Percentiles rank a stretch among this genome's conserved stretches.
Evolutionary conservation across 208 protist species (phyloP).

Genomic region (Leishmania tarentolae): DNA sequence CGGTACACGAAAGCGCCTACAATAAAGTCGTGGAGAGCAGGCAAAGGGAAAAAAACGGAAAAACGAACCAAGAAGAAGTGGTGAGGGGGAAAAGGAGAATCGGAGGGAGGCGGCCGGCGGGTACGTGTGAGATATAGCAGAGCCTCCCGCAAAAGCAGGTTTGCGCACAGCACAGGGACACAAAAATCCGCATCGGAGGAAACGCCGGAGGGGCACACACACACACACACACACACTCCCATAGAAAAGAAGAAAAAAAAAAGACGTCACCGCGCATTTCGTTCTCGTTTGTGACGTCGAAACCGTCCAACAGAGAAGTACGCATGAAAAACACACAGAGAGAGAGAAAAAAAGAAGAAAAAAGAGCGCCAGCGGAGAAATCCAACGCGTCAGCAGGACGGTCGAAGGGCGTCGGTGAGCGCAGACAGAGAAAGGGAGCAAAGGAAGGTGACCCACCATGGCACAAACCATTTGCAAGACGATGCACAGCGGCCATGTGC

Average conservation of each 20-base stretch:
- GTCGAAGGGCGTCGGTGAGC: neutral
- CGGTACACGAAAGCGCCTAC: neutral
- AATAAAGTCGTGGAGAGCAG: slow-evolving; percentile 1
- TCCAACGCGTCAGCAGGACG: neutral
- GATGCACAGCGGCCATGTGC: neutral
- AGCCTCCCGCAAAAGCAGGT: neutral
- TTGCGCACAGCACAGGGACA: neutral
- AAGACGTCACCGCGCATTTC: neutral
- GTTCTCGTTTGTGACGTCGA: neutral
- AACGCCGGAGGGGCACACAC: neutral
- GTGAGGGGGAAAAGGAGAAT: neutral
- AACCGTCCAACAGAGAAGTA: neutral
- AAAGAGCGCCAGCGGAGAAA: neutral
- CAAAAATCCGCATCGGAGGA: neutral
- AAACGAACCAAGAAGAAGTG: neutral
- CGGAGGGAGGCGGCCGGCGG: neutral
- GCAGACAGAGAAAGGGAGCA: slow-evolving; percentile 2
- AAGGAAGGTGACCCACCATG: neutral
- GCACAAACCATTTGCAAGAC: neutral
- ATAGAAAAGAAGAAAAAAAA: neutral
- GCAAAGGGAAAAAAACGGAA: slow-evolving; percentile 6
- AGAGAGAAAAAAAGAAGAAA: neutral
- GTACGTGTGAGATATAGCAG: neutral
- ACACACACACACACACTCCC: neutral
- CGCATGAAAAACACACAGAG: neutral